phyloP scores from a whole-genome alignment of 1,284 basidiomycete genomes.

The Golubevia sp. region DNA sequence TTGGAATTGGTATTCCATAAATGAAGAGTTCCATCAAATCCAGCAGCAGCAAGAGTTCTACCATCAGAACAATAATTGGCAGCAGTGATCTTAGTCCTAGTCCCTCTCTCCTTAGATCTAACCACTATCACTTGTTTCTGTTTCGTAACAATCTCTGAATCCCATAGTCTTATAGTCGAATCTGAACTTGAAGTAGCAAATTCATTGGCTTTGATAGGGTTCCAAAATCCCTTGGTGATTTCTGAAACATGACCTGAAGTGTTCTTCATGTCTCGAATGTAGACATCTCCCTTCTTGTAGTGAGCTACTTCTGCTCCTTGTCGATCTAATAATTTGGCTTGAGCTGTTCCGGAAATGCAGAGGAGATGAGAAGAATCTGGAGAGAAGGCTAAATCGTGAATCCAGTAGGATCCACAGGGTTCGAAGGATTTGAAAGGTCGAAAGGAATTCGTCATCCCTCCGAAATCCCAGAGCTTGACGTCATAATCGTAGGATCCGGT shows the following conservation, averaged over 20 bases:
- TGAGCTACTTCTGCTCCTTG: conserved; percentile 35
- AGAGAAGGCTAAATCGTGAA: conserved; percentile 41
- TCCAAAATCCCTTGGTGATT: conserved; percentile 85
- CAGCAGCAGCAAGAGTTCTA: conserved; percentile 67
- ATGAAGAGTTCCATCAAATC: conserved; percentile 86
- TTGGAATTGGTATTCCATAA: conserved; percentile 92
- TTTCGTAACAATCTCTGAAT: conserved; percentile 81
- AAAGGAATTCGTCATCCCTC: conserved; percentile 84
- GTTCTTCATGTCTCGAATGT: conserved; percentile 97
- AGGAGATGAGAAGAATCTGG: conserved; percentile 20
- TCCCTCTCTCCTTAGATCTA: conserved; percentile 93
- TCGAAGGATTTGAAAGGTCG: conserved; percentile 96
- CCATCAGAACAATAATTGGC: conserved; percentile 13
- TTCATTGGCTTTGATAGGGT: conserved; percentile 77
- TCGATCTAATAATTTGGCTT: conserved; percentile 80
- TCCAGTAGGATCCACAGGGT: conserved; percentile 79
- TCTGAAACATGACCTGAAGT: conserved; percentile 94
- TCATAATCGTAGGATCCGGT: conserved; percentile 96
- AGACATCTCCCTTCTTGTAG: conserved; percentile 90
- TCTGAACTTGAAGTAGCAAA: conserved; percentile 95
- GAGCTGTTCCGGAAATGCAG: conserved; percentile 78
- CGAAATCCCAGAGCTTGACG: conserved; percentile 98
- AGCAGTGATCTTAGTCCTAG: conserved; percentile 84
- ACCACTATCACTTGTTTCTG: conserved; percentile 93
- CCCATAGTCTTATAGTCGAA: conserved; percentile 96